phyloP scores from a whole-genome alignment of 2,329 filamentous ascomycete genomes.

The Scytalidium lignicola region DNA sequence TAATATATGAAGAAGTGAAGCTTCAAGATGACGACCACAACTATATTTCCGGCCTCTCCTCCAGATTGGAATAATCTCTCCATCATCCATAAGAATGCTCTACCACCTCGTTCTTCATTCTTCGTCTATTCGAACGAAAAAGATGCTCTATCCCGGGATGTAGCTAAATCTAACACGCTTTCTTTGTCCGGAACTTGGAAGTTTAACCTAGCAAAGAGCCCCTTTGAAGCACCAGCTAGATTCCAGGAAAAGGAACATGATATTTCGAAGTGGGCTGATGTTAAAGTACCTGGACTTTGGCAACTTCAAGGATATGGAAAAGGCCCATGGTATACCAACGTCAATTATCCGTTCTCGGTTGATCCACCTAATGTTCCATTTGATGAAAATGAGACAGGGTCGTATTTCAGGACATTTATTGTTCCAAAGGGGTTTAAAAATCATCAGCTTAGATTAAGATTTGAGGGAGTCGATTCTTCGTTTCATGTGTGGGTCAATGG shows the following conservation, averaged over 20 bases:
- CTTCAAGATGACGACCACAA: constrained; percentile 13
- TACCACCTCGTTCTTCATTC: constrained; percentile 53
- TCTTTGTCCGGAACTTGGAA: constrained; percentile 24
- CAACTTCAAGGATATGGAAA: constrained; percentile 50
- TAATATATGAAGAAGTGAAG: neutral
- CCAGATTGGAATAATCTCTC: constrained; percentile 59
- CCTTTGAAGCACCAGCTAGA: constrained; percentile 19
- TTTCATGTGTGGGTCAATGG: constrained; percentile 68
- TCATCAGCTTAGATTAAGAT: constrained; percentile 56
- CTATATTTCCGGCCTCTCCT: constrained; percentile 23
- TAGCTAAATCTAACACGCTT: constrained; percentile 32
- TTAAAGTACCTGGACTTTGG: constrained; percentile 50
- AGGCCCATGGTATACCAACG: constrained; percentile 48
- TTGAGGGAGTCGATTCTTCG: constrained; percentile 68
- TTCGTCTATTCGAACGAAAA: constrained; percentile 44
- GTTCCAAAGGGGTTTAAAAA: constrained; percentile 36
- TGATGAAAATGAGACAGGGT: constrained; percentile 47
- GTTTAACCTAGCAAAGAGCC: constrained; percentile 20
- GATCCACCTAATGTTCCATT: constrained; percentile 47
- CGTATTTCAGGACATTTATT: constrained; percentile 43
- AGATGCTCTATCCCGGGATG: constrained; percentile 41
- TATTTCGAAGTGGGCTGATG: constrained; percentile 38
- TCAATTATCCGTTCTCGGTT: constrained; percentile 47
- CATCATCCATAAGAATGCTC: constrained; percentile 54
- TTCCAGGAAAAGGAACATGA: constrained; percentile 15